Percentiles rank a stretch among this genome's conserved stretches.
phyloP scores from a whole-genome alignment of 768 basidiomycete genomes.

The Termitomyces sp. region DNA sequence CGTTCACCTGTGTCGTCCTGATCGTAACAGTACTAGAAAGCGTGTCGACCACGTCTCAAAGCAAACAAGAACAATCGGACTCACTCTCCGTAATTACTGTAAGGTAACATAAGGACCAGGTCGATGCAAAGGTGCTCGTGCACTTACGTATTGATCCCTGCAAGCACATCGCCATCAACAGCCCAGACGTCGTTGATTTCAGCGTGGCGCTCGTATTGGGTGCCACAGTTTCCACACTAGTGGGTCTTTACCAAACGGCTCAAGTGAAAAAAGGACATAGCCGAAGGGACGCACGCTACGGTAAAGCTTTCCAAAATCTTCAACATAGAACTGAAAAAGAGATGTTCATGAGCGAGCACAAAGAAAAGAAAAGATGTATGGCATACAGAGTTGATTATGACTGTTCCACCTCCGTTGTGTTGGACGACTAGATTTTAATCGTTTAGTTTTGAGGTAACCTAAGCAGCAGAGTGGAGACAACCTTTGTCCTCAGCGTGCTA shows the following conservation, averaged over 20 bases:
- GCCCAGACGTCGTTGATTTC: slow-evolving; percentile 29
- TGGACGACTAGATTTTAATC: slow-evolving; percentile 20
- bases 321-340: slow-evolving; percentile 29
- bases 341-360: background rate
- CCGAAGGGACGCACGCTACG: slow-evolving; percentile 20
- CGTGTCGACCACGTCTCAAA: background rate
- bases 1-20: slow-evolving; percentile 23
- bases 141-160: slow-evolving; percentile 27
- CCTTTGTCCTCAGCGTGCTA: slow-evolving; percentile 29
- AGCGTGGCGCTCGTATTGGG: slow-evolving; percentile 22
- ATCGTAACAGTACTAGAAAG: slow-evolving; percentile 23
- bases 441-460: background rate
- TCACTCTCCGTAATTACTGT: slow-evolving; percentile 32
- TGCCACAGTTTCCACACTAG: slow-evolving; percentile 28
- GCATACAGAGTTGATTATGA: slow-evolving; percentile 31
- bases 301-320: slow-evolving; percentile 34
- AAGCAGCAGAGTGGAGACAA: background rate
- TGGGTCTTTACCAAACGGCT: background rate
- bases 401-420: slow-evolving; percentile 31
- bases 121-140: background rate
- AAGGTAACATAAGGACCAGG: background rate
- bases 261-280: background rate
- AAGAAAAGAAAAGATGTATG: background rate
- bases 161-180: slow-evolving; percentile 22
- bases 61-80: background rate